Percentiles rank a stretch among this genome's conserved stretches.
Evolutionary conservation across 805 yeast species (phyloP).

Genomic region (Myxozyma neglecta): DNA sequence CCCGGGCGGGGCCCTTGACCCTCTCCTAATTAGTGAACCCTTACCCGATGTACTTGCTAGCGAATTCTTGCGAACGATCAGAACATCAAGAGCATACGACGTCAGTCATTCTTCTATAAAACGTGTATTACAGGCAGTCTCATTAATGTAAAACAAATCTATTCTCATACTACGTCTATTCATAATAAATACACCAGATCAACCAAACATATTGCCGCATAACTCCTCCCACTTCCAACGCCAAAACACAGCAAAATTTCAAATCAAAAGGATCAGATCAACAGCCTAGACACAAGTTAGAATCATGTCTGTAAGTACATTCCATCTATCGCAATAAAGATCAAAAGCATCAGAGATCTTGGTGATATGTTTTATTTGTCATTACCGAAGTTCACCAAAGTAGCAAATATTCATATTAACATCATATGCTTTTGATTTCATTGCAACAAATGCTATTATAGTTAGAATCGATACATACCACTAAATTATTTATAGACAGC

Average conservation of each 20-base stretch:
- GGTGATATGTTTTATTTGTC: constrained; percentile 23
- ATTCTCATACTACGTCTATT: no score
- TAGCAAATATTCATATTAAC: constrained; percentile 24
- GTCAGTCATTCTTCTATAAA: no score
- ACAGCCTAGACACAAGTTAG: no score
- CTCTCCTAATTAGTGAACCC: not conserved
- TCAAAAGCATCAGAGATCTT: constrained; percentile 26
- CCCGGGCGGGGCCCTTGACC: constrained; percentile 3
- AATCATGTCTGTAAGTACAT: no score
- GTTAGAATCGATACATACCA: not conserved
- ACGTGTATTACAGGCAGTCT: no score
- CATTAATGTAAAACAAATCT: no score
- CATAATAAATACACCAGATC: no score
- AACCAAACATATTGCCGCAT: no score
- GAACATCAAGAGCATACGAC: no score
- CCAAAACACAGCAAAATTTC: no score
- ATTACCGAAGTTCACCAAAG: constrained; percentile 16
- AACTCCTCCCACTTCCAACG: no score
- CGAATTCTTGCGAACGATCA: not conserved
- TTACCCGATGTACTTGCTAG: not conserved
- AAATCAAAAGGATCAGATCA: no score
- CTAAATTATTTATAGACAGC: not conserved
- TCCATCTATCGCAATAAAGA: not conserved
- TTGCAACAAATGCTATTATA: not conserved
- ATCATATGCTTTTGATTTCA: constrained; percentile 9